phyloP scores from a whole-genome alignment of 2,329 filamentous ascomycete species.

The Ascochyta lentis region DNA sequence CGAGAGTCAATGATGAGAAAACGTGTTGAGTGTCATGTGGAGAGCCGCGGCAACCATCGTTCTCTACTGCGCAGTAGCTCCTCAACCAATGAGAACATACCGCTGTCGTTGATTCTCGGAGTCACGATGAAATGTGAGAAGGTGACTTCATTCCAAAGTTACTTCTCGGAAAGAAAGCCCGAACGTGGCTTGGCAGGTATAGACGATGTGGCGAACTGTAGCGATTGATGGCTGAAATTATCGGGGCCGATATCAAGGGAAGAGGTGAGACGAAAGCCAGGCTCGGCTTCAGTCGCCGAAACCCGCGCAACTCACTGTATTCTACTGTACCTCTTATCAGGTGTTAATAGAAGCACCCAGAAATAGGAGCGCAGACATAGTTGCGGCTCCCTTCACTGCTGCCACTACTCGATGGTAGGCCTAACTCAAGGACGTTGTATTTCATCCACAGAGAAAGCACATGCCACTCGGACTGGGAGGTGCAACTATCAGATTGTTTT shows the following conservation, averaged over 20 bases:
- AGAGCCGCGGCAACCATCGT: conserved; percentile 1
- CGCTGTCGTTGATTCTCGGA: not conserved
- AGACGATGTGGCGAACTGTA: not conserved
- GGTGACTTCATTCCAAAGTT: not conserved
- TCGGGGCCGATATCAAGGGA: not conserved
- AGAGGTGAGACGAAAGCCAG: not conserved
- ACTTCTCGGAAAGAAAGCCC: not conserved
- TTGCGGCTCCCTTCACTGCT: too few species aligned
- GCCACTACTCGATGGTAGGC: too few species aligned
- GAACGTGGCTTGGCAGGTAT: not conserved
- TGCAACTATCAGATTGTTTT: too few species aligned
- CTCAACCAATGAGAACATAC: too few species aligned
- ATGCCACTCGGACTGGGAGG: too few species aligned
- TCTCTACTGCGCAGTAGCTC: not conserved
- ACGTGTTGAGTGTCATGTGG: not conserved
- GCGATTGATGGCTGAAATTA: not conserved
- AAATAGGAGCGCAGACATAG: too few species aligned
- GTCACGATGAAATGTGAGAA: conserved; percentile 1
- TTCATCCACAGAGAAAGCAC: too few species aligned
- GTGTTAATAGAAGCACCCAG: too few species aligned
- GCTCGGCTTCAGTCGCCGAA: too few species aligned
- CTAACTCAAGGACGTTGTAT: too few species aligned
- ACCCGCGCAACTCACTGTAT: too few species aligned
- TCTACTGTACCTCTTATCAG: too few species aligned
- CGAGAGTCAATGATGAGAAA: conserved; percentile 1